phyloP scores from a whole-genome alignment of 2,329 filamentous ascomycete species.

The Daldinia eschscholtzii region DNA sequence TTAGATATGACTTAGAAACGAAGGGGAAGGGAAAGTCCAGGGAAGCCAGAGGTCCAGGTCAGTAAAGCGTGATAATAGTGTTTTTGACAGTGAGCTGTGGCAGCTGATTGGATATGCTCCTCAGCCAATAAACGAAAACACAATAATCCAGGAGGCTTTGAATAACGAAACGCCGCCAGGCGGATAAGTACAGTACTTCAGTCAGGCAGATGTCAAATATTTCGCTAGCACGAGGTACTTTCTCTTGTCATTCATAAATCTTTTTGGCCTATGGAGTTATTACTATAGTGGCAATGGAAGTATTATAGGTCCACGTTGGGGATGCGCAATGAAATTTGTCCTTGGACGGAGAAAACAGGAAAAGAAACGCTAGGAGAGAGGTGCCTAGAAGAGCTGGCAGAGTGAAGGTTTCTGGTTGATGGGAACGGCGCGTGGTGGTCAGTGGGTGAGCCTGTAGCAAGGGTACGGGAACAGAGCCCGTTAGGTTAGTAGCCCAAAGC shows the following conservation, averaged over 20 bases:
- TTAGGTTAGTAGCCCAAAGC: constrained; percentile 34
- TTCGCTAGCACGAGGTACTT: constrained; percentile 54
- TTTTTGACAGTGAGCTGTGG: constrained; percentile 54
- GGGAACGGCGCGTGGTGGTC: constrained; percentile 45
- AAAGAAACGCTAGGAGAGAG: constrained; percentile 49
- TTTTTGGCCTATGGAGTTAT: constrained; percentile 53
- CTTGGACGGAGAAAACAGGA: constrained; percentile 48
- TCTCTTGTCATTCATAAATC: constrained; percentile 55
- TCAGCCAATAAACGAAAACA: constrained; percentile 58
- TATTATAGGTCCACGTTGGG: constrained; percentile 55
- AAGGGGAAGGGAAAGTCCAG: constrained; percentile 49
- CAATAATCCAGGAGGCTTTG: constrained; percentile 49
- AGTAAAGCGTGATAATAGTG: constrained; percentile 58
- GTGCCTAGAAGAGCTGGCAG: constrained; percentile 47
- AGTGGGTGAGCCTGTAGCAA: constrained; percentile 45
- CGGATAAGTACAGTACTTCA: constrained; percentile 57
- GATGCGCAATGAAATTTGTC: constrained; percentile 52
- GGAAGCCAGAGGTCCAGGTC: constrained; percentile 52
- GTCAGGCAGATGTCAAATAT: constrained; percentile 55
- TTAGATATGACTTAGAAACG: constrained; percentile 49
- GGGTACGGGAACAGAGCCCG: constrained; percentile 48
- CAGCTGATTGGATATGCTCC: constrained; percentile 60
- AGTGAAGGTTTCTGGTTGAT: constrained; percentile 45
- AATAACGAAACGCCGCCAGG: constrained; percentile 51
- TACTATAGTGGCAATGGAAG: constrained; percentile 51